These are phyloP conservation scores for Megacollybia marginata DNA, from an alignment of 768 basidiomycete genomes.

Conservation along the genomic window DNA sequence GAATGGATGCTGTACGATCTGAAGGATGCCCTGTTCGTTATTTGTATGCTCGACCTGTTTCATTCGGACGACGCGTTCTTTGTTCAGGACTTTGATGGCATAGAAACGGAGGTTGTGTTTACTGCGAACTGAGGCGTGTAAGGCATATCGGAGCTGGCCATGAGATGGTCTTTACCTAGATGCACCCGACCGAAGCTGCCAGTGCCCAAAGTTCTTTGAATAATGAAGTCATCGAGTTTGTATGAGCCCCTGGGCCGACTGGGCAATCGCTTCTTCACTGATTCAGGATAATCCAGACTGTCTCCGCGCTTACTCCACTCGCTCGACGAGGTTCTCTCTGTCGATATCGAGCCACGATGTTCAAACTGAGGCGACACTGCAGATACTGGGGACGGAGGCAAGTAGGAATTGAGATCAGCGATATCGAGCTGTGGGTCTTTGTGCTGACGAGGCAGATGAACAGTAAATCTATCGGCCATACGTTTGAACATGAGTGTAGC, in stretches of 20 bases:
- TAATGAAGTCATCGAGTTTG: constrained; percentile 68
- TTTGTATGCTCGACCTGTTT: constrained; percentile 98
- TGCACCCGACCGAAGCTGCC: constrained; percentile 98
- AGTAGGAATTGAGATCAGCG: constrained; percentile 3
- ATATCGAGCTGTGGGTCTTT: not conserved
- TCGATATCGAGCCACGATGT: constrained; percentile 63
- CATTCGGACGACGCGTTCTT: constrained; percentile 84
- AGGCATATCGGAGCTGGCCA: constrained; percentile 3
- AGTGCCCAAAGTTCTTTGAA: constrained; percentile 82
- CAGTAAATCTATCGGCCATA: constrained; percentile 43
- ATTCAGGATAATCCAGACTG: constrained; percentile 26
- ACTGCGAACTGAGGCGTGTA: constrained; percentile 57
- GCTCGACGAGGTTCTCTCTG: constrained; percentile 49
- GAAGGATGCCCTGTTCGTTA: constrained; percentile 85
- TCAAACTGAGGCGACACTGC: constrained; percentile 33
- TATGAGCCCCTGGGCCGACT: constrained; percentile 56
- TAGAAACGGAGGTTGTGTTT: constrained; percentile 95
- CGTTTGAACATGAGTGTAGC: constrained; percentile 33
- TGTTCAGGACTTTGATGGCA: constrained; percentile 91
- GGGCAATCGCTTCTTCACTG: constrained; percentile 20
- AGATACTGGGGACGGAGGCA: constrained; percentile 20
- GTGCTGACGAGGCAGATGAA: constrained; percentile 17
- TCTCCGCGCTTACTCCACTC: constrained; percentile 37
- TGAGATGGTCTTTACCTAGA: constrained; percentile 43
- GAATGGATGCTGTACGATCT: constrained; percentile 82